These are phyloP conservation scores for Oxyria digyna DNA, from an alignment of 148 eudicot genomes.

Conservation along the genomic window DNA sequence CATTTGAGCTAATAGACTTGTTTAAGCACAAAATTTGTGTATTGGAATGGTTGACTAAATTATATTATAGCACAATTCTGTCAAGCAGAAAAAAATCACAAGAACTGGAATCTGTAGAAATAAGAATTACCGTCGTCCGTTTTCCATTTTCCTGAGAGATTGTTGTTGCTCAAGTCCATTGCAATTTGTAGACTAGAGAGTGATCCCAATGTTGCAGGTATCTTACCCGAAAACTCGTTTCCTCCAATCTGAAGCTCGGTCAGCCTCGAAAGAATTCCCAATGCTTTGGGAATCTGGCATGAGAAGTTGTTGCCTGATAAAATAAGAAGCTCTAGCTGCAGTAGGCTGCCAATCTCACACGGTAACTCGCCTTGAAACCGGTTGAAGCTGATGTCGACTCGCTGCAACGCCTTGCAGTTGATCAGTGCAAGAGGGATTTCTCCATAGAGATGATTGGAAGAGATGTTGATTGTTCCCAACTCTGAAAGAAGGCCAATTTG, in stretches of 20 bases:
- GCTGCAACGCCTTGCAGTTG: constrained; percentile 72
- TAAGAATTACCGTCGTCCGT: too few relatives aligned
- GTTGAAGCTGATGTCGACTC: constrained; percentile 79
- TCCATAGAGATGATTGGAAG: constrained; percentile 58
- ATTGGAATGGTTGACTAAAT: too few relatives aligned
- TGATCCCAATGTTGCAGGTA: constrained; percentile 64
- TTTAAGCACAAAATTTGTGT: too few relatives aligned
- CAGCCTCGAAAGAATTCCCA: constrained; percentile 72
- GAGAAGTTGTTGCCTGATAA: constrained; percentile 68
- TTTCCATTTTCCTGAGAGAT: constrained; percentile 61
- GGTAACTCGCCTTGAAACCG: constrained; percentile 46
- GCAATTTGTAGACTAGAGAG: constrained; percentile 73
- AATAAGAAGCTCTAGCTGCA: constrained; percentile 68
- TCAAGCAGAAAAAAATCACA: too few relatives aligned
- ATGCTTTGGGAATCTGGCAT: constrained; percentile 53
- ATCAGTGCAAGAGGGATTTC: constrained; percentile 46
- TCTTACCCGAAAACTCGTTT: constrained; percentile 55
- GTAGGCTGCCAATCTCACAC: constrained; percentile 52
- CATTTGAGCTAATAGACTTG: too few relatives aligned
- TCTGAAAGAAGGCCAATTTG: constrained; percentile 58
- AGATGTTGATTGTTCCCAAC: constrained; percentile 74
- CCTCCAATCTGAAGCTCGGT: constrained; percentile 85
- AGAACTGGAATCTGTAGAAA: too few relatives aligned
- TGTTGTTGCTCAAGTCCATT: constrained; percentile 71
- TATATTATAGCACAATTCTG: too few relatives aligned